Conservation (phyloP, 2,329 filamentous ascomycete genomes). For the Plectosphaerella sp. region DNA sequence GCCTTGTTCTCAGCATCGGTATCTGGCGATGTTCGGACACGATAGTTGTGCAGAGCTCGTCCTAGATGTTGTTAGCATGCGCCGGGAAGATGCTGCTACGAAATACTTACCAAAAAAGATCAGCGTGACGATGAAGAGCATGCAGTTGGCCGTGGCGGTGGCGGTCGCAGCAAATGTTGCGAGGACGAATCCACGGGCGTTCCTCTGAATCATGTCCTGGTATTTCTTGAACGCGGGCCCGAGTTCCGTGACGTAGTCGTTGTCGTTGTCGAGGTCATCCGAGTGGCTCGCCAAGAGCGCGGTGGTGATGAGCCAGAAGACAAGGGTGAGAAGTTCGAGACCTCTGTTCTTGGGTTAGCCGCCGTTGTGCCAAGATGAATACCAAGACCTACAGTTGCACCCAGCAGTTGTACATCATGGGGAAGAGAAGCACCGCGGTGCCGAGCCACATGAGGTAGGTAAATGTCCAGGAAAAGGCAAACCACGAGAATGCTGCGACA, state of each 20-base stretch:
- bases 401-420: conserved; percentile 15
- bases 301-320: conserved; percentile 13
- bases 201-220: conserved; percentile 8
- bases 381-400: conserved; percentile 11
- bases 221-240: conserved; percentile 10
- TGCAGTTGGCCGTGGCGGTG: conserved; percentile 7
- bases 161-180: conserved; percentile 12
- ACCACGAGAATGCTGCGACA: conserved; percentile 11
- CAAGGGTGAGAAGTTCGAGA: conserved; percentile 11
- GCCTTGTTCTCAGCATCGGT: conserved; percentile 8
- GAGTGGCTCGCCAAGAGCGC: conserved; percentile 11
- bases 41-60: conserved; percentile 9
- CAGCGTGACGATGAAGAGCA: conserved; percentile 11
- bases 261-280: conserved; percentile 13
- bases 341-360: conserved; percentile 2
- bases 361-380: no score
- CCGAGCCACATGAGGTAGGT: conserved; percentile 12
- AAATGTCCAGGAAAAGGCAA: conserved; percentile 12
- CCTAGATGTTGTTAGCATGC: conserved; percentile 4
- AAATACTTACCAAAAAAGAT: conserved; percentile 6
- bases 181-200: conserved; percentile 9
- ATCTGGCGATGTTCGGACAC: conserved; percentile 6
- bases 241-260: conserved; percentile 9
- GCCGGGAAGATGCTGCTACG: no score
- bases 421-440: conserved; percentile 9